Base-by-base conservation (phyloP, 257 asterid genomes). In the Forsythia viridissima region DNA sequence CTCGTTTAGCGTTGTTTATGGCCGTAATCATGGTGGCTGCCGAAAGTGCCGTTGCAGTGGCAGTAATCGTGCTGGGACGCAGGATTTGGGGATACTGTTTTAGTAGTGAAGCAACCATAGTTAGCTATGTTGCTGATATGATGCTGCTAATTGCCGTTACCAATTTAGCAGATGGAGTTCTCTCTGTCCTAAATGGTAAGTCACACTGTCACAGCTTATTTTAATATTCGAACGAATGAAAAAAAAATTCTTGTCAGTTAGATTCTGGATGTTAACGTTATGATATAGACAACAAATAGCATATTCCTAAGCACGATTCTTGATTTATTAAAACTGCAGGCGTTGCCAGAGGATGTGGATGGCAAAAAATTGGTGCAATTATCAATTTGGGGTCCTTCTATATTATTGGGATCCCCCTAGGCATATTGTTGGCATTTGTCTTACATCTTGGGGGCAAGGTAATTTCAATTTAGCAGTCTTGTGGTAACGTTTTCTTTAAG, bases 331-430 rank as follows among this genome's bases (percentile, higher is more conserved):
- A 63, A 20, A 24, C 15, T 81, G 20, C 81, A 87, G 94, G 94
- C 5, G 80, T 83, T 59, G 91, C 92, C 38, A 83, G 93, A 72
- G 97, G 96, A 4, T 89, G 96, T 76, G 97, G 97, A 10, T 88
- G 96, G 97, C 96, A 92, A 82, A 90, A 89, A 79, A 89, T 90
- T 15, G 96, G 92, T 9, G 97, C 97, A 37, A 70, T 85, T 0
- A 88, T 90, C 3, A 92, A 92, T 66, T 77, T 92, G 73, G 97
- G 81, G 3, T 82, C 97, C 3, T 90, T 90, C 79, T 90, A 90
- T 68, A 75, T 92, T 3, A 81, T 89, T 37, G 97, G 97, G 1
- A 83, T 92, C 41, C 97, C 97, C 1, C 76, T 83, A 10, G 92
- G 88, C 6, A 34, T 90, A 4, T 44, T 88, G 3, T 80, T 90